Conservation (phyloP, 202 grass and related monocot genomes). For the Zizania palustris region DNA sequence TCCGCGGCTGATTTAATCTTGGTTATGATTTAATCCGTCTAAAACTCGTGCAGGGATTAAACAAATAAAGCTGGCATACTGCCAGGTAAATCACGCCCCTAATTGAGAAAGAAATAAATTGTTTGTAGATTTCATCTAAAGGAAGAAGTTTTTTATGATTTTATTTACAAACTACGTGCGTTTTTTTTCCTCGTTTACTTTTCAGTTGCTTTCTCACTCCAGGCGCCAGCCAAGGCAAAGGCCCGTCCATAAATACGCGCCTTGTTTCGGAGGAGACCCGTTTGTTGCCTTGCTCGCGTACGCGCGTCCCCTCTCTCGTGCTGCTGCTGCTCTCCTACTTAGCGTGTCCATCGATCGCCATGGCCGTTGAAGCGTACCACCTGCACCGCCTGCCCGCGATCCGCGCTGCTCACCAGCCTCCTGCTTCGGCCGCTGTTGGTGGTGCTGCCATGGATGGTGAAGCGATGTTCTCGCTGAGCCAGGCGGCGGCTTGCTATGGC, state of each 20-base stretch:
- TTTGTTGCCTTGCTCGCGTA: constrained; percentile 22
- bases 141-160: neutral
- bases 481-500: neutral
- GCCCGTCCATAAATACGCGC: constrained; percentile 43
- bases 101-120: neutral
- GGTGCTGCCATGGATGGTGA: neutral
- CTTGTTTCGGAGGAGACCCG: neutral
- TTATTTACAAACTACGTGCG: neutral
- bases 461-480: neutral
- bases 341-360: constrained; percentile 15
- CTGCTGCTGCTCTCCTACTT: too few species aligned
- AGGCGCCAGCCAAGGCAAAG: neutral
- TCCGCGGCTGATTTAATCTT: too few species aligned
- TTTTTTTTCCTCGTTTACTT: neutral
- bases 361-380: constrained; percentile 76
- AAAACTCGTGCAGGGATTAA: too few species aligned
- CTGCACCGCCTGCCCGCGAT: constrained; percentile 36
- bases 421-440: neutral
- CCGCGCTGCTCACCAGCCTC: constrained; percentile 18
- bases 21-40: too few species aligned
- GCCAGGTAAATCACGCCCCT: neutral
- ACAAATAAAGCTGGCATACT: too few species aligned
- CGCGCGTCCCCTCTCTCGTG: constrained; percentile 3
- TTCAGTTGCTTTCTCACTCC: constrained; percentile 31
- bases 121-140: constrained; percentile 8